Conservation (phyloP, 2,329 filamentous ascomycete species). For the Aspergillus proliferans region DNA sequence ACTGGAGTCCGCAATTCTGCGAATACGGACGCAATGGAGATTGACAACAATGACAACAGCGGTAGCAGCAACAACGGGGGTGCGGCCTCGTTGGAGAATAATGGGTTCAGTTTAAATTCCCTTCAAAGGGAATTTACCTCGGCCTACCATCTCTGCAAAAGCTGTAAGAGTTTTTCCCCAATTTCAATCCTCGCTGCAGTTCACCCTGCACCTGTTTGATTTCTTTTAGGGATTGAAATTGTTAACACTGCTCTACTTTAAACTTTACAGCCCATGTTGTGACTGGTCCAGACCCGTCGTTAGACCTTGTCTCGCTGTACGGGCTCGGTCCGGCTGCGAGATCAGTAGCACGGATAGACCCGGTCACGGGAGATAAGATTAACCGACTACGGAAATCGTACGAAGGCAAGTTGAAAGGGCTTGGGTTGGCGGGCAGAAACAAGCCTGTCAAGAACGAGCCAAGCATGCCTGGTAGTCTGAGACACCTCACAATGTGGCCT, state of each 20-base stretch:
- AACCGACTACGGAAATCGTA: slow-evolving; percentile 56
- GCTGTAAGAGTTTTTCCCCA: slow-evolving; percentile 42
- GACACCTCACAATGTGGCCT: slow-evolving; percentile 41
- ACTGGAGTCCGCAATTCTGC: slow-evolving; percentile 17
- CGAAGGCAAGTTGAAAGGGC: slow-evolving; percentile 45
- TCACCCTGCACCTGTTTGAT: slow-evolving; percentile 18
- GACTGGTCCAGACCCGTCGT: slow-evolving; percentile 51
- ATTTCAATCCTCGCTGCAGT: slow-evolving; percentile 34
- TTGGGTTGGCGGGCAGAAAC: slow-evolving; percentile 44
- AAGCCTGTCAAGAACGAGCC: slow-evolving; percentile 42
- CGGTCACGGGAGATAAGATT: slow-evolving; percentile 58
- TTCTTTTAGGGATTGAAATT: slow-evolving; percentile 26
- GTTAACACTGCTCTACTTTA: slow-evolving; percentile 36
- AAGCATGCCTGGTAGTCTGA: slow-evolving; percentile 32
- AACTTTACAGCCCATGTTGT: slow-evolving; percentile 39
- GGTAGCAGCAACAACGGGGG: slow-evolving; percentile 30
- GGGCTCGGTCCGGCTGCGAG: slow-evolving; percentile 50
- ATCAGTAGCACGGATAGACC: slow-evolving; percentile 55
- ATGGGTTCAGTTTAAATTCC: slow-evolving; percentile 34
- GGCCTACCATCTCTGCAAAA: slow-evolving; percentile 45
- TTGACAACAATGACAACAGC: slow-evolving; percentile 31
- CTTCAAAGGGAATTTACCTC: slow-evolving; percentile 42
- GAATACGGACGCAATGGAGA: slow-evolving; percentile 7
- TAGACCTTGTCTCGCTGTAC: slow-evolving; percentile 57
- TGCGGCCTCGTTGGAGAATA: slow-evolving; percentile 13